Evolutionary conservation across 2,329 filamentous ascomycete species (phyloP).

Genomic region (Huntiella bhutanensis): DNA sequence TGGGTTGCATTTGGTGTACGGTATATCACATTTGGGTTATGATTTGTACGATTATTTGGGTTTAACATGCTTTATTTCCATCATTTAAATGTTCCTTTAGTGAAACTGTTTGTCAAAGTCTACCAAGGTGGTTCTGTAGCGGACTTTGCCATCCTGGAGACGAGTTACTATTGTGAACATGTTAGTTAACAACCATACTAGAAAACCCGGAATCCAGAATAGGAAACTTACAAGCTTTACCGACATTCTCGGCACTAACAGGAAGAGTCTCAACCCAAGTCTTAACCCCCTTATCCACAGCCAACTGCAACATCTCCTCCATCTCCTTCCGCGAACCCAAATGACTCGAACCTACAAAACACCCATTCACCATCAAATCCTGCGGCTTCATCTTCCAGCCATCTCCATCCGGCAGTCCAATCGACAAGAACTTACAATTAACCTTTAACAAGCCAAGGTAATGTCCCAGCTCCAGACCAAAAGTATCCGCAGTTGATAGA

Average conservation of each 20-base stretch:
- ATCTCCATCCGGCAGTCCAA: conserved; percentile 61
- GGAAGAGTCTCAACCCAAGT: conserved; percentile 57
- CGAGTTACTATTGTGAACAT: conserved; percentile 4
- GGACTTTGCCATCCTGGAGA: conserved; percentile 9
- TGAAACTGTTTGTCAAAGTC: conserved; percentile 15
- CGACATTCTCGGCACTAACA: conserved; percentile 45
- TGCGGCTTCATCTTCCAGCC: conserved; percentile 54
- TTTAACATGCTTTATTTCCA: neutral
- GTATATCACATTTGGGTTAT: no score
- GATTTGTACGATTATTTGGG: no score
- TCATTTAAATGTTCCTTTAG: neutral
- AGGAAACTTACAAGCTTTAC: conserved; percentile 8
- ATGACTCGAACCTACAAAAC: conserved; percentile 52
- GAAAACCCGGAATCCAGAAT: neutral
- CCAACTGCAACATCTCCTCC: conserved; percentile 52
- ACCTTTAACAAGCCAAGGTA: conserved; percentile 70
- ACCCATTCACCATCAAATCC: conserved; percentile 56
- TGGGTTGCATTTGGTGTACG: no score
- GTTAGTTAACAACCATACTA: neutral
- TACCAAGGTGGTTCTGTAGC: conserved; percentile 14
- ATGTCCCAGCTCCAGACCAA: conserved; percentile 46
- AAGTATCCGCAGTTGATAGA: conserved; percentile 49
- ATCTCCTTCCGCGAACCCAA: conserved; percentile 52
- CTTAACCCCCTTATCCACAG: conserved; percentile 48
- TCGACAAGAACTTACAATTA: conserved; percentile 61